Base-by-base conservation (phyloP, 331 rosid species). In the Quercus phellos region DNA sequence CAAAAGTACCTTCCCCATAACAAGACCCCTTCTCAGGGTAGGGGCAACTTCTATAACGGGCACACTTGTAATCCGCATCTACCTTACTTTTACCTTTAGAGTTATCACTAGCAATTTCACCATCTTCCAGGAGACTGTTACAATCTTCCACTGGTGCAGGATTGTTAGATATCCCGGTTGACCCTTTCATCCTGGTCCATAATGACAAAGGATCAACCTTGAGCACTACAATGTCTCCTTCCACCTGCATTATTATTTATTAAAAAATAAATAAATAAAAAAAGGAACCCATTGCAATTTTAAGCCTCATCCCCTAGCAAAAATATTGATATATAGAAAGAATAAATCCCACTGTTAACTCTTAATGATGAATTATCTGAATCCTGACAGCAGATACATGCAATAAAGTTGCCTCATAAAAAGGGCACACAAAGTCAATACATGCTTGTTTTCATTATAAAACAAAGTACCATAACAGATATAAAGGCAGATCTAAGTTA, bases 151-250 rank as follows among this genome's bases (percentile, higher is more conserved):
- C 80, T 17, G 78, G 64, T 35, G 83, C 86, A 51, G 85, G 66
- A 81, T 72, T 84, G 79, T 76, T 86, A 70, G 70, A 50, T 42
- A 60, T 59, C 61, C 78, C 90, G 12, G 73, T 88, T 30, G 89
- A 56, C 70, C 97, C 97, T 81, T 93, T 95, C 93, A 91, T 92
- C 89, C 79, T 87, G 50, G 91, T 82, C 98, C 99, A 95, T 68
- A 76, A 80, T 26, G 90, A 35, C 69, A 88, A 77, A 71, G 93
- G 94, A 77, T 93, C 96, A 76, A 92, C 58, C 89, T 77, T 90
- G 32, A 95, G 61, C n/a, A 86, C 98, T 70, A 95, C 98, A 70
- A 85, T 79, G 80, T 95, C 99, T 51, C 99, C 98, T 84, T 95
- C 98, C 80, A 93, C 85, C 97, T 95, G 43, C 84, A 87, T 22